Evolutionary conservation across 345 rosid species (phyloP), one percentile per base, ranked within the genome.

Genomic region (Populus deltoides): DNA sequence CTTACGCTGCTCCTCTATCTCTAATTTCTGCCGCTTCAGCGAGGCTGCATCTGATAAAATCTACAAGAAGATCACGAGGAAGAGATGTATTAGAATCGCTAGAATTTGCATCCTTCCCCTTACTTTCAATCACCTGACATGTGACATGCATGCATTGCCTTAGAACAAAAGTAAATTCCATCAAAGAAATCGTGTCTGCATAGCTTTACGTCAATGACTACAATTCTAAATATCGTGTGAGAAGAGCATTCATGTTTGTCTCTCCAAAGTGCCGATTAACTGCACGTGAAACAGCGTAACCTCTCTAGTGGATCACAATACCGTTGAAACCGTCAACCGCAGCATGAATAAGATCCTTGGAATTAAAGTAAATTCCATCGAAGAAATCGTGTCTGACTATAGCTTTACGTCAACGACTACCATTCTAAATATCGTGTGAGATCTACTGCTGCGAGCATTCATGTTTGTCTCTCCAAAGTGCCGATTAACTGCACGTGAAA

Each of bases 391-490:
- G 36, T 45, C 6, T 22, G 31, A 65, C 10, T 31, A 45, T 20
- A 43, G 36, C 16, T 17, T 75, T n/a, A 55, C 7, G 66, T 62
- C 5, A 36, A 67, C 5, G 65, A 63, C 24, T 90, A 96, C 99
- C 99, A 91, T 96, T 89, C 98, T 89, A 76, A 96, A 93, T 81
- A 96, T 92, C 12, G 98, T 92, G 88, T 96, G 99, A 31, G 99
- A 96, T 79, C 98, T 93, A 84, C 99, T 93, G 85, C 98, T 96
- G 29, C 93, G 90, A 77, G 86, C 90, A 79, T 93, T 93, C 98
- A 96, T 96, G 83, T 92, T 96, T 81, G 99, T 93, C 90, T 91
- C 97, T 0, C 98, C 97, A 80, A 96, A 96, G 81, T 93, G 97
- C 81, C 99, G 87, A 85, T 93, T 91, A 78, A 81, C 99, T 93